These are phyloP conservation scores for Daucus carota DNA, from an alignment of 129 eudicot species.

Conservation along the genomic window DH1_v3.0 NC_030384.2:40120001-40120500, in stretches of 20 bases:
- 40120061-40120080: neutral
- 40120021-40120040: slow-evolving; percentile 9
- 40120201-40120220: slow-evolving; percentile 21
- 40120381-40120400: neutral
- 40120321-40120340: neutral
- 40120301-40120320: neutral
- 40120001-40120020: neutral
- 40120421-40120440: neutral
- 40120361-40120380: neutral
- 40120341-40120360: neutral
- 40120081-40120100: neutral
- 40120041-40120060: neutral
- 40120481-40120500: too few relatives aligned
- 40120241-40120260: neutral
- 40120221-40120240: slow-evolving; percentile 17
- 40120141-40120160: slow-evolving; percentile 8
- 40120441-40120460: neutral
- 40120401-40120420: too few relatives aligned
- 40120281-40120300: neutral
- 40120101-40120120: neutral
- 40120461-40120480: too few relatives aligned
- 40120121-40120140: neutral
- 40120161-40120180: slow-evolving; percentile 11
- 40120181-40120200: slow-evolving; percentile 12
- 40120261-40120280: neutral